Conservation (phyloP, 2,329 filamentous ascomycete genomes). For the Fusarium succisae region DNA sequence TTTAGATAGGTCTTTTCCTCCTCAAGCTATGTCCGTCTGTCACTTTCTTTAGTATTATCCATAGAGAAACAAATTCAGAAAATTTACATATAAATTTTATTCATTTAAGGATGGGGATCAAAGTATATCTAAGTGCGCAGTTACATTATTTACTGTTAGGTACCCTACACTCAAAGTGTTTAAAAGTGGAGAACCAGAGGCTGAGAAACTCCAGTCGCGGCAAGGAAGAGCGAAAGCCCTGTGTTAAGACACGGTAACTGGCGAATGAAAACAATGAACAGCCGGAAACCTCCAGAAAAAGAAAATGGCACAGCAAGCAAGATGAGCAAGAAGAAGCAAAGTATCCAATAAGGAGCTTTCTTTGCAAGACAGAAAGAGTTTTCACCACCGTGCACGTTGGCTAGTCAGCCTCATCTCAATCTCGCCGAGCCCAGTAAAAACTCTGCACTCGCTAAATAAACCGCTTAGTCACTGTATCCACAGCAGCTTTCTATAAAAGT, state of each 20-base stretch:
- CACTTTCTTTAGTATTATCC: too few relatives aligned
- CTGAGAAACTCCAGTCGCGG: not conserved
- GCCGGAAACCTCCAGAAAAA: too few relatives aligned
- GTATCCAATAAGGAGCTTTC: not conserved
- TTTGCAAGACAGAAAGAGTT: not conserved
- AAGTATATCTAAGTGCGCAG: not conserved
- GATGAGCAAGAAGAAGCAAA: not conserved
- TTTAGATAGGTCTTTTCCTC: too few relatives aligned
- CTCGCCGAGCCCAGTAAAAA: not conserved
- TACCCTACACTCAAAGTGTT: not conserved
- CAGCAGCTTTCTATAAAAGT: slow-evolving; percentile 21
- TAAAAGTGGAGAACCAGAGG: not conserved
- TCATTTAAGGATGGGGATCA: too few relatives aligned
- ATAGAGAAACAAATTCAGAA: accelerated
- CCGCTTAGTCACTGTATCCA: not conserved
- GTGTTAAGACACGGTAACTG: too few relatives aligned
- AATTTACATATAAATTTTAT: too few relatives aligned
- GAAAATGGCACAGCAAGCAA: not conserved
- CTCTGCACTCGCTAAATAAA: not conserved
- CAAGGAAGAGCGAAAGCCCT: not conserved
- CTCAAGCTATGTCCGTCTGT: too few relatives aligned
- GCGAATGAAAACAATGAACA: not conserved
- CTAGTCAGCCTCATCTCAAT: slow-evolving; percentile 11
- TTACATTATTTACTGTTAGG: not conserved
- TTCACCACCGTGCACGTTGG: not conserved